phyloP scores from a whole-genome alignment of 2,329 filamentous ascomycete species.

The Elsinoe batatas region DNA sequence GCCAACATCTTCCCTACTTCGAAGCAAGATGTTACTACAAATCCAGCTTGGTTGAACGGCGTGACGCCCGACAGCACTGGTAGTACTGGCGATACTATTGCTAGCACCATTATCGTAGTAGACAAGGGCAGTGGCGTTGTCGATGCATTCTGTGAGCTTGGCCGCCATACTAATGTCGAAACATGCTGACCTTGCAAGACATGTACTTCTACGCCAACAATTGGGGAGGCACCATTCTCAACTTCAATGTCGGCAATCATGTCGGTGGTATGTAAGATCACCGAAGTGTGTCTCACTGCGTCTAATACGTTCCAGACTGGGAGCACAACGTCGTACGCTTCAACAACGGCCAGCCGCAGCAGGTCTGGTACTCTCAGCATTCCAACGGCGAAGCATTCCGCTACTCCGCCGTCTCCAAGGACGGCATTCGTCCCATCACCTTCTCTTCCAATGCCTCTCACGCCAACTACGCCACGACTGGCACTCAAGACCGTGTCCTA shows the following conservation, averaged over 20 bases:
- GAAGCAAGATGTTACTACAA: conserved; percentile 28
- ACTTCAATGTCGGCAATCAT: conserved; percentile 40
- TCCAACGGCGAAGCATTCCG: conserved; percentile 52
- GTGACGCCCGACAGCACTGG: conserved; percentile 43
- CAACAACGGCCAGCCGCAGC: conserved; percentile 42
- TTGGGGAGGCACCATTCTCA: conserved; percentile 36
- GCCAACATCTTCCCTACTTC: conserved; percentile 36
- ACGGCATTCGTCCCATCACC: conserved; percentile 43
- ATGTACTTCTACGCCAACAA: conserved; percentile 50
- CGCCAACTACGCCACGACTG: conserved; percentile 52
- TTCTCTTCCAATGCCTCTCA: conserved; percentile 54
- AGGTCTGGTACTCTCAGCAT: conserved; percentile 56
- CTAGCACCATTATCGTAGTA: conserved; percentile 47
- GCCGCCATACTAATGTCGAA: not conserved
- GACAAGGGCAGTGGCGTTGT: conserved; percentile 45
- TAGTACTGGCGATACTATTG: conserved; percentile 41
- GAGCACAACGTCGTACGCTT: conserved; percentile 62
- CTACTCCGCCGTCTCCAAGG: conserved; percentile 39
- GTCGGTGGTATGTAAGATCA: conserved; percentile 43
- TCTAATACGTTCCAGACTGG: conserved; percentile 28
- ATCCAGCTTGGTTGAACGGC: conserved; percentile 40
- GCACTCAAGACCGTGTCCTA: conserved; percentile 54
- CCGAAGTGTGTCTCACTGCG: not conserved
- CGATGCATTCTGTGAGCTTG: conserved; percentile 50
- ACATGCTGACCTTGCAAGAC: not conserved